A percentile compares a stretch with the other conserved stretches of the same genome.
These are phyloP conservation scores for Kluyveromyces sp. DNA, from an alignment of 1,139 yeast genomes.

Conservation along the genomic window DNA sequence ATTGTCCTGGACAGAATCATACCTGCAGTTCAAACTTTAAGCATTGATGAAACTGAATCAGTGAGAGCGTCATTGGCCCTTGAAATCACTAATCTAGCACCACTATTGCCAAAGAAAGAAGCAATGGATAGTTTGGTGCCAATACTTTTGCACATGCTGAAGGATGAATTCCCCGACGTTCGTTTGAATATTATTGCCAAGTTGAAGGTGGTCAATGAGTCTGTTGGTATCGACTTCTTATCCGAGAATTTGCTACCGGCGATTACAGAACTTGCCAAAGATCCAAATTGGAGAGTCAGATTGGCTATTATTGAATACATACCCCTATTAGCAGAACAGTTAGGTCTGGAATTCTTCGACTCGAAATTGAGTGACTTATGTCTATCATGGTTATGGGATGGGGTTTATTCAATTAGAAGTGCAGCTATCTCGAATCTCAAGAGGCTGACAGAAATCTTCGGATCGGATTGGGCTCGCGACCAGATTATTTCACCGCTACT, in stretches of 20 bases:
- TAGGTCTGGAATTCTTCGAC: constrained; percentile 90
- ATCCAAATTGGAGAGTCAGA: constrained; percentile 96
- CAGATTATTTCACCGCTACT: constrained; percentile 76
- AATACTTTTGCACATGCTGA: constrained; percentile 84
- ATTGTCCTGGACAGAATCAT: constrained; percentile 63
- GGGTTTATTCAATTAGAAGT: constrained; percentile 91
- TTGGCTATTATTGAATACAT: constrained; percentile 95
- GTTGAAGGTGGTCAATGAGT: constrained; percentile 85
- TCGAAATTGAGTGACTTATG: constrained; percentile 85
- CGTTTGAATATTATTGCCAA: constrained; percentile 90
- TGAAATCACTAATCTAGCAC: constrained; percentile 80
- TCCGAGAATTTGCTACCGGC: constrained; percentile 91
- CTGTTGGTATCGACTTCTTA: constrained; percentile 82
- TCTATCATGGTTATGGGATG: constrained; percentile 97
- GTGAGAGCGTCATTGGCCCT: constrained; percentile 91
- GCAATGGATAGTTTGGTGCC: constrained; percentile 83
- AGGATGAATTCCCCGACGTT: constrained; percentile 96
- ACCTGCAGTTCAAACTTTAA: constrained; percentile 76
- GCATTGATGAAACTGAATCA: constrained; percentile 86
- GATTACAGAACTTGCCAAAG: constrained; percentile 91
- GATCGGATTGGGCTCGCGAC: constrained; percentile 86
- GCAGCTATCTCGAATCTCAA: constrained; percentile 87
- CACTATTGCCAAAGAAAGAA: constrained; percentile 75
- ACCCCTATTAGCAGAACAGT: constrained; percentile 91
- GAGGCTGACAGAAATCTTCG: constrained; percentile 78